Evolutionary conservation across 2,329 filamentous ascomycete species (phyloP), one percentile per base, ranked within the genome.

Genomic region (Calonectria pteridis): DNA sequence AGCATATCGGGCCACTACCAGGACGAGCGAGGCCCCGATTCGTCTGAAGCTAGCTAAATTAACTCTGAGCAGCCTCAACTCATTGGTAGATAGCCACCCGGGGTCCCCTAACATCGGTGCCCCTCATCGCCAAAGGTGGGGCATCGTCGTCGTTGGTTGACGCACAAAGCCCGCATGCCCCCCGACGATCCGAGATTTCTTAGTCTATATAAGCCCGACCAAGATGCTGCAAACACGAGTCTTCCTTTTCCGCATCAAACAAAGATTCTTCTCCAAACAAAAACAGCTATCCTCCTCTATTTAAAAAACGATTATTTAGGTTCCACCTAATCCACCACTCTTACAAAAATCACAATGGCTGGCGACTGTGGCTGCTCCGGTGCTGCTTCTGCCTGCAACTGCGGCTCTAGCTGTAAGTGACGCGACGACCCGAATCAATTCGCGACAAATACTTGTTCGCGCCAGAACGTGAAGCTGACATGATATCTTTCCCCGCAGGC

Each of bases 311-410:
- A 65, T 66, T 31, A 66, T 73, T 73, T 31, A 67, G 67, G 62
- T 71, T 71, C 67, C 59, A 71, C 74, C 74, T 67, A 53, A 37
- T 50, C 20, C 70, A 71, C 28, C 31, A 33, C 71, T 43, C 31
- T 67, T 35, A 74, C 73, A 78, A 71, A 28, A 37, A 78, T 80
- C 80, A 83, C 76, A 78, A 84, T 84, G 83, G 77, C 82, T 81
- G 82, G 80, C 76, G 76, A 84, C 80, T 84, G 83, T 76, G 83
- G 82, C 76, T 84, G 83, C 80, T 83, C 82, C 76, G 81, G 82
- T 76, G 20, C 40, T 43, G 75, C 80, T 74, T 79, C 81, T 74
- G 73, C 78, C 73, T 84, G 83, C 81, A 83, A 80, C 81, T 84
- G 83, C 76, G 83, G 83, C 81, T 80, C 83, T 71, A 80, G 79